Base-by-base conservation (phyloP, 139 green algal genomes). In the Pseudopediastrum boryanum region DNA sequence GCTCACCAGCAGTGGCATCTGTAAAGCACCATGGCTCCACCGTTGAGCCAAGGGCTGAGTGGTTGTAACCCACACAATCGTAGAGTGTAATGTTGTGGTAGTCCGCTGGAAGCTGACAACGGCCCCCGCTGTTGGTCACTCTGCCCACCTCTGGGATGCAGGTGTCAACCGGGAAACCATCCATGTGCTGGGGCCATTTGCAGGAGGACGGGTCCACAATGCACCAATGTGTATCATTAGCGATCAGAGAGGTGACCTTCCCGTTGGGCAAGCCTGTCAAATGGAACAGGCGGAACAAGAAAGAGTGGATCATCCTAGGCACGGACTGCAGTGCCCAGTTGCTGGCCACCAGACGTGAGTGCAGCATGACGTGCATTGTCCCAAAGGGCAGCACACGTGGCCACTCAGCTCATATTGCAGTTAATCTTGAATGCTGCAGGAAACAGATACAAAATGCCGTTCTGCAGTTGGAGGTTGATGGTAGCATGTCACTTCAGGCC, bases 21-120 rank as follows among this genome's bases (percentile, higher is more conserved):
- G 58, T 76, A 50, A 84, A 80, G 61, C 78, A 84, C 70, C 70
- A 84, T 9, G 50, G 50, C 29, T 58, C 23, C 1, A 33, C 58
- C n/a, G 65, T 51, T 2, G 59, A 29, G 2, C 43, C 68, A 9
- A 54, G 58, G 8, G 13, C 36, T 21, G 25, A 54, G 3, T 80
- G 71, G 31, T 84, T 70, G 63, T 84, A 84, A 13, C 31, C 31
- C 31, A 80, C 8, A 51, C 78, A 84, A 62, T 84, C 62, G 63
- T 79, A 84, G 27, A 84, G 38, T 31, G 48, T n/a, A 31, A 79
- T n/a, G 10, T 39, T 50, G 0, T 75, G 8, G 33, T 79, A 80
- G 21, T 19, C 36, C 25, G 38, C 29, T 2, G 70, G 78, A 13
- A 84, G 48, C 35, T 75, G 21, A 61, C 69, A 78, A 29, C 8